These are phyloP conservation scores for Lavandula angustifolia DNA, from an alignment of 257 asterid genomes.

Conservation along the genomic window DNA sequence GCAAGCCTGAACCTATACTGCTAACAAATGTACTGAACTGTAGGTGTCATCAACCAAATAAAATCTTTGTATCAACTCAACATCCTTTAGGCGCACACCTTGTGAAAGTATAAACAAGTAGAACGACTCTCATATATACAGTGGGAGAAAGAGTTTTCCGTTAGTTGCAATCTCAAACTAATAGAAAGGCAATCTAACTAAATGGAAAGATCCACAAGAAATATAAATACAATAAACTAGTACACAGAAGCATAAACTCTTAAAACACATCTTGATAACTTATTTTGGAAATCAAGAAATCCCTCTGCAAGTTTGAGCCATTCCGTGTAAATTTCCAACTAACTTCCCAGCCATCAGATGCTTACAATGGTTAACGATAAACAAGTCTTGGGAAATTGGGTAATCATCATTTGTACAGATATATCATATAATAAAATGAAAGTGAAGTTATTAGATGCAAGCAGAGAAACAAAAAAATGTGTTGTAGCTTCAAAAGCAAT, in stretches of 20 bases:
- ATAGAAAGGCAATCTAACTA: too few species aligned
- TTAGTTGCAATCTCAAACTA: too few species aligned
- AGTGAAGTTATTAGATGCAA: not conserved
- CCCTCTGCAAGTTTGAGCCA: conserved; percentile 2
- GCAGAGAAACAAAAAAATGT: not conserved
- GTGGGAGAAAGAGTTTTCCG: too few species aligned
- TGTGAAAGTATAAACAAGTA: too few species aligned
- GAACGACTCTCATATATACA: too few species aligned
- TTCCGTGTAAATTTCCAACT: not conserved
- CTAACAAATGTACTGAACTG: not conserved
- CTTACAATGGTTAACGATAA: not conserved
- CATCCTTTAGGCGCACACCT: not conserved
- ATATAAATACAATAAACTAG: too few species aligned
- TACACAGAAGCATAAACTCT: too few species aligned
- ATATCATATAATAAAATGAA: not conserved
- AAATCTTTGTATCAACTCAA: conserved; percentile 8
- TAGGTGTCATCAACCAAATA: conserved; percentile 15
- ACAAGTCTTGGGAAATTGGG: conserved; percentile 4
- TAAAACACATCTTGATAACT: not conserved
- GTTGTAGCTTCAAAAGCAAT: conserved; percentile 19
- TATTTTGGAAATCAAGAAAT: conserved; percentile 1
- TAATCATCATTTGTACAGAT: not conserved
- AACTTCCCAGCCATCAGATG: conserved; percentile 5
- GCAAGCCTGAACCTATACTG: not conserved
- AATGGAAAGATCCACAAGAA: too few species aligned